phyloP scores from a whole-genome alignment of 2,329 filamentous ascomycete species.

The Juglanconis oblonga region DNA sequence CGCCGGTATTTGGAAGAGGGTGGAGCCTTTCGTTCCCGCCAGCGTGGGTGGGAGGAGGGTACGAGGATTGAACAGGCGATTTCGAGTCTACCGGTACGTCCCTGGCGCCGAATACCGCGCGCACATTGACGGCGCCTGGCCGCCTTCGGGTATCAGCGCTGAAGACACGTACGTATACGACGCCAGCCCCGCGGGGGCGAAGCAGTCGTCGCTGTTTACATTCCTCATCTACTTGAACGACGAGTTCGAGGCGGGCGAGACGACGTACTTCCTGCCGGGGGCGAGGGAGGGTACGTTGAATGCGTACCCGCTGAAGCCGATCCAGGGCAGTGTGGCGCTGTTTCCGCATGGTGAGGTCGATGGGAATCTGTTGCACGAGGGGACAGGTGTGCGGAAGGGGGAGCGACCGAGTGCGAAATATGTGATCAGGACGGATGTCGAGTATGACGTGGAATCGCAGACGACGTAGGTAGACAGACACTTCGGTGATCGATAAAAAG shows the following conservation, averaged over 20 bases:
- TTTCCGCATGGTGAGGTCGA: slow-evolving; percentile 69
- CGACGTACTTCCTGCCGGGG: slow-evolving; percentile 55
- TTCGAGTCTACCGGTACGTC: slow-evolving; percentile 70
- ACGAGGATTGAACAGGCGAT: slow-evolving; percentile 65
- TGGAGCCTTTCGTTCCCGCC: slow-evolving; percentile 55
- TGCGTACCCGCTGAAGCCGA: slow-evolving; percentile 65
- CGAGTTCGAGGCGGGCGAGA: slow-evolving; percentile 20
- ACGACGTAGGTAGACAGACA: neutral
- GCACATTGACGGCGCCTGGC: slow-evolving; percentile 72
- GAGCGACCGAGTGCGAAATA: slow-evolving; percentile 48
- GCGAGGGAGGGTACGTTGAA: slow-evolving; percentile 63
- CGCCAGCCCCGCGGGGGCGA: slow-evolving; percentile 53
- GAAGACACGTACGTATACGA: slow-evolving; percentile 65
- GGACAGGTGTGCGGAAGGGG: slow-evolving; percentile 65
- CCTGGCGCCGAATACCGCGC: slow-evolving; percentile 69
- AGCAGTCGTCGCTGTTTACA: slow-evolving; percentile 66
- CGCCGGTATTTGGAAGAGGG: slow-evolving; percentile 60
- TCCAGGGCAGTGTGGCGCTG: slow-evolving; percentile 66
- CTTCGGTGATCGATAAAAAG: neutral
- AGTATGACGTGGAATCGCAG: slow-evolving; percentile 58
- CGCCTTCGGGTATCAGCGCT: slow-evolving; percentile 61
- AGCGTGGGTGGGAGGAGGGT: slow-evolving; percentile 53
- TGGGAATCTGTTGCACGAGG: slow-evolving; percentile 66
- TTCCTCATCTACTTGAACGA: slow-evolving; percentile 43
- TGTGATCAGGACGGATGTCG: slow-evolving; percentile 68